These are phyloP conservation scores for Amanita exitialis DNA, from an alignment of 768 basidiomycete genomes.

Conservation along the genomic window DNA sequence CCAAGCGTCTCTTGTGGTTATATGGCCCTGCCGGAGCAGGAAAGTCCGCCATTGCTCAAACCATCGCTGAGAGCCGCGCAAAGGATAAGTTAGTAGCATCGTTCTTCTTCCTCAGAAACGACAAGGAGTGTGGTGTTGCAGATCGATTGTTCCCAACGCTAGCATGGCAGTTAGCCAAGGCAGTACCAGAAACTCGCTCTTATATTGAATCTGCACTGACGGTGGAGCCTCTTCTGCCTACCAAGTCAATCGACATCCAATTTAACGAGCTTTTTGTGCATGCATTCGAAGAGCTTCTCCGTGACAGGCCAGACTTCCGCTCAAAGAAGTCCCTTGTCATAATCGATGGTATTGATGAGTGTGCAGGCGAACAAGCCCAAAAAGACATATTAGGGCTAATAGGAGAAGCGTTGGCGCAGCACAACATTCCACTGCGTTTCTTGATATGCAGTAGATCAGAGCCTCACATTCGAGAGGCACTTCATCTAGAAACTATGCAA, in stretches of 20 bases:
- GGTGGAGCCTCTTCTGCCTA: background rate
- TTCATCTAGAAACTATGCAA: background rate
- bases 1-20: background rate
- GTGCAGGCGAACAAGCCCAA: background rate
- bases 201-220: background rate
- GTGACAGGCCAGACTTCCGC: background rate
- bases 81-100: background rate
- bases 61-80: background rate
- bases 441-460: background rate
- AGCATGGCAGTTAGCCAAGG: background rate
- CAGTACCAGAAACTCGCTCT: background rate
- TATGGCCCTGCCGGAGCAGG: background rate
- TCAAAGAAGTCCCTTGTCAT: background rate
- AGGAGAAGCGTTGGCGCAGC: background rate
- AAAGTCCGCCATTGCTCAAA: background rate
- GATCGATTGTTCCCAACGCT: background rate
- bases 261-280: background rate
- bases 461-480: no score
- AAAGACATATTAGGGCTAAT: background rate
- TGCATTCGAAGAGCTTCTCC: background rate
- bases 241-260: background rate
- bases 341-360: slow-evolving; percentile 1
- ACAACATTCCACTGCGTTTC: background rate
- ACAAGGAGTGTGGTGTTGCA: background rate
- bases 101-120: background rate